Percentiles rank a stretch among this genome's conserved stretches.
phyloP scores from a whole-genome alignment of 495 filamentous ascomycete species.

The Cercophora newfieldiana region DNA sequence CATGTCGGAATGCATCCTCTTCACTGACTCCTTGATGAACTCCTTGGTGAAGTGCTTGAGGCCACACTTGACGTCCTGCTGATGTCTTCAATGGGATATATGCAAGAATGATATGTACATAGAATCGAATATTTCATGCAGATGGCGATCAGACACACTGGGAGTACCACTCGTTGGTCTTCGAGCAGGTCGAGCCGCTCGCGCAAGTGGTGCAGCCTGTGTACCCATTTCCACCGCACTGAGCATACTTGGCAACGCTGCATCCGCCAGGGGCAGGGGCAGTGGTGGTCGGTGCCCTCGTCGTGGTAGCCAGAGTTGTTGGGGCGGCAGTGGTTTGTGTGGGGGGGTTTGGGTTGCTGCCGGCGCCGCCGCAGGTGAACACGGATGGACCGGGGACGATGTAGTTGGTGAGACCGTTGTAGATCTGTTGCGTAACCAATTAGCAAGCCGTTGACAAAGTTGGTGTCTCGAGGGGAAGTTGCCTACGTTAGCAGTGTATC shows the following conservation, averaged over 20 bases:
- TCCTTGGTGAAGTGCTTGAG: too few relatives aligned
- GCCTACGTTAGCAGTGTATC: background rate
- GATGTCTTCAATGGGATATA: too few relatives aligned
- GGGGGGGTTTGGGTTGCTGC: background rate
- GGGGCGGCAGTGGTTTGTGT: background rate
- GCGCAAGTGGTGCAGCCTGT: slow-evolving; percentile 7
- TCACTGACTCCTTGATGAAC: too few relatives aligned
- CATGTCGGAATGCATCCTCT: too few relatives aligned
- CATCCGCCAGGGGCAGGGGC: background rate
- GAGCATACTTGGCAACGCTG: slow-evolving; percentile 10
- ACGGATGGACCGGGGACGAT: background rate
- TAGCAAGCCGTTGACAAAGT: background rate
- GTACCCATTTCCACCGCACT: slow-evolving; percentile 15
- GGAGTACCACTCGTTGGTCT: slow-evolving; percentile 8
- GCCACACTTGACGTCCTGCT: too few relatives aligned
- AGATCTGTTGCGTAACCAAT: background rate
- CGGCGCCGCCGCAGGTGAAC: background rate
- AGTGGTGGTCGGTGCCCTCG: background rate
- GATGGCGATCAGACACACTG: background rate
- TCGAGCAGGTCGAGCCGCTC: slow-evolving; percentile 1
- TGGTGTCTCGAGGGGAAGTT: background rate
- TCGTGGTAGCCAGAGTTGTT: background rate
- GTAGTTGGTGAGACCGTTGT: background rate
- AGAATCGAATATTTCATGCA: background rate
- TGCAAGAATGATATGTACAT: background rate